Conservation (phyloP, 1,139 yeast species). For the Yamadazyma songkhlaensis region DNA sequence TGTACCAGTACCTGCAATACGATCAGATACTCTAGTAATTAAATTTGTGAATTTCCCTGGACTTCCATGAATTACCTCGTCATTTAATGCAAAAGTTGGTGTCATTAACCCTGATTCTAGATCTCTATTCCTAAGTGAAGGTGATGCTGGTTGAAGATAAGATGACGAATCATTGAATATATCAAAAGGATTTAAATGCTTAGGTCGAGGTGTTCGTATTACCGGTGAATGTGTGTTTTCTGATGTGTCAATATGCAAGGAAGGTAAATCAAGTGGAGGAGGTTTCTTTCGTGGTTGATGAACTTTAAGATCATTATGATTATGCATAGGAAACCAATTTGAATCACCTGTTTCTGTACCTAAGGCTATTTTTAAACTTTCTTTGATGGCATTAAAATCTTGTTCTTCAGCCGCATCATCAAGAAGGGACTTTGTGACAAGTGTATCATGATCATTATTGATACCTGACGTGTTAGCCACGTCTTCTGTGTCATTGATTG, state of each 20-base stretch:
- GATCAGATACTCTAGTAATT: conserved; percentile 37
- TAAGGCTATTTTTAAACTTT: conserved; percentile 37
- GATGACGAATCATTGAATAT: neutral
- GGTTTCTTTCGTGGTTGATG: neutral
- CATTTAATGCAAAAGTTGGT: conserved; percentile 10
- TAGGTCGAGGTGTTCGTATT: too few relatives aligned
- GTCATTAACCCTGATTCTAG: conserved; percentile 13
- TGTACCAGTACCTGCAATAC: conserved; percentile 39
- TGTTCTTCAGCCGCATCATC: conserved; percentile 26
- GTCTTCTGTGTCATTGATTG: neutral
- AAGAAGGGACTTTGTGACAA: conserved; percentile 11
- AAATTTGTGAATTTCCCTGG: conserved; percentile 21
- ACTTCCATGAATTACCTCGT: conserved; percentile 11
- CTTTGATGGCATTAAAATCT: conserved; percentile 34
- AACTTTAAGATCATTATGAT: neutral
- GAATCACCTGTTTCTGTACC: conserved; percentile 27
- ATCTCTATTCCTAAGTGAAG: conserved; percentile 9
- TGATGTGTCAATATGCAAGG: neutral
- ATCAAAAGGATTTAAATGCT: conserved; percentile 2
- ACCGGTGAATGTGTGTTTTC: neutral
- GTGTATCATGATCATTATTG: too few relatives aligned
- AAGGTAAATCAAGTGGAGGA: neutral
- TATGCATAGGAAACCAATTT: conserved; percentile 29
- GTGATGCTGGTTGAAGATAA: conserved; percentile 7
- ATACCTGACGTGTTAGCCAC: neutral